phyloP scores from a whole-genome alignment of 2,329 filamentous ascomycete species.

The Canariomyces notabilis region DNA sequence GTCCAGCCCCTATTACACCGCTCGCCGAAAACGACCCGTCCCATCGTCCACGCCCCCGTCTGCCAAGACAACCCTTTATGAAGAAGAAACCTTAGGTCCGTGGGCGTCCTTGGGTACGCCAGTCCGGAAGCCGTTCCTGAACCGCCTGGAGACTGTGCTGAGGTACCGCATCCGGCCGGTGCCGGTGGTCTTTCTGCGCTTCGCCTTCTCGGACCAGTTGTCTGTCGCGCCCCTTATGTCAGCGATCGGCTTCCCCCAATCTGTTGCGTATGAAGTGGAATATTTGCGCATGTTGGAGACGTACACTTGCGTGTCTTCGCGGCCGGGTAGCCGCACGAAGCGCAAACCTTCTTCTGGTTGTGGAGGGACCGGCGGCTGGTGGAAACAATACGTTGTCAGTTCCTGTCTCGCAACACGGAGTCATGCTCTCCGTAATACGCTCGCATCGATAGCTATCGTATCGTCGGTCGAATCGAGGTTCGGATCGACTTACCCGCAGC shows the following conservation, averaged over 20 bases:
- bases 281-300: slow-evolving; percentile 37
- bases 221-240: slow-evolving; percentile 48
- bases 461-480: slow-evolving; percentile 5
- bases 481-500: slow-evolving; percentile 73
- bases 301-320: slow-evolving; percentile 99
- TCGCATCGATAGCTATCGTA: slow-evolving; percentile 10
- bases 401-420: slow-evolving; percentile 7
- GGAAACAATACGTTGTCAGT: slow-evolving; percentile 23
- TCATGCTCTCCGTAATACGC: slow-evolving; percentile 2
- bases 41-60: slow-evolving; percentile 18
- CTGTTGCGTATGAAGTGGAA: no score
- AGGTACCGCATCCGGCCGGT: slow-evolving; percentile 94
- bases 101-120: slow-evolving; percentile 81
- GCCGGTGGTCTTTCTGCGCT: slow-evolving; percentile 99
- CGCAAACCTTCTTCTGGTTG: slow-evolving; percentile 99
- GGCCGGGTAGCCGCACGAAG: slow-evolving; percentile 91
- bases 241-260: slow-evolving; percentile 17
- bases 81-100: slow-evolving; percentile 46
- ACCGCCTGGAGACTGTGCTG: slow-evolving; percentile 85
- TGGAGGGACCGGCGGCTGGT: slow-evolving; percentile 84
- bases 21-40: slow-evolving; percentile 25
- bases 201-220: slow-evolving; percentile 99
- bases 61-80: slow-evolving; percentile 20
- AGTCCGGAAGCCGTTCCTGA: slow-evolving; percentile 96
- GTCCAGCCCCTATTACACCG: slow-evolving; percentile 25